phyloP scores from a whole-genome alignment of 2,329 filamentous ascomycete genomes.

The Talaromyces sp. region DNA sequence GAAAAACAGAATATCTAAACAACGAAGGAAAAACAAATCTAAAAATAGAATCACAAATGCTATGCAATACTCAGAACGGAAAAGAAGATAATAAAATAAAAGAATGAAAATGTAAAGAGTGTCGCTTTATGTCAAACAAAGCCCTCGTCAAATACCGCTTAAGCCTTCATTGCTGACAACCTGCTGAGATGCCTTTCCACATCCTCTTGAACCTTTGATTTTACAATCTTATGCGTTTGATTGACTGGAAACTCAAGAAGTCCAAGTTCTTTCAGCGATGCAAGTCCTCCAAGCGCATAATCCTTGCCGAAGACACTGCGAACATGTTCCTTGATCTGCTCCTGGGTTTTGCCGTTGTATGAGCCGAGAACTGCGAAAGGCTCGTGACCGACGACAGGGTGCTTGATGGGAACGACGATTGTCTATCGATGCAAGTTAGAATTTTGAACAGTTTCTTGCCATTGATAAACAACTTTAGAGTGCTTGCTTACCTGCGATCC shows the following conservation, averaged over 20 bases:
- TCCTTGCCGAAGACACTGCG: neutral
- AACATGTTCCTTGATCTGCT: neutral
- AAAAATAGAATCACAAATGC: neutral
- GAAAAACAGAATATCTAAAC: neutral
- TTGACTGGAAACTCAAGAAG: neutral
- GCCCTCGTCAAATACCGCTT: neutral
- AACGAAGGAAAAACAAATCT: neutral
- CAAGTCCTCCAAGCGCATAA: neutral
- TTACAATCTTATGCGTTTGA: neutral
- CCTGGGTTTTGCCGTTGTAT: neutral
- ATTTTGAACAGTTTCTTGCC: neutral
- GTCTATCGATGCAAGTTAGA: neutral
- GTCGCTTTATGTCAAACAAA: neutral
- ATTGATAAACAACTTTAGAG: neutral
- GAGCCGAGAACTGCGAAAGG: slow-evolving; percentile 2
- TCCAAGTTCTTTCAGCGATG: neutral
- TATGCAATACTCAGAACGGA: neutral
- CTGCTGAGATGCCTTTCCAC: neutral
- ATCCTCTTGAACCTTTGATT: neutral
- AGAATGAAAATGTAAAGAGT: neutral
- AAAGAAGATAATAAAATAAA: neutral
- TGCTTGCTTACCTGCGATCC: neutral
- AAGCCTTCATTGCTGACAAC: neutral
- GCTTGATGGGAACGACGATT: neutral
- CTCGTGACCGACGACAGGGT: neutral